Percentiles rank a stretch among this genome's conserved stretches.
Evolutionary conservation across 116 monocot species (phyloP).

Genomic region (Papilionanthe hybrid): DNA sequence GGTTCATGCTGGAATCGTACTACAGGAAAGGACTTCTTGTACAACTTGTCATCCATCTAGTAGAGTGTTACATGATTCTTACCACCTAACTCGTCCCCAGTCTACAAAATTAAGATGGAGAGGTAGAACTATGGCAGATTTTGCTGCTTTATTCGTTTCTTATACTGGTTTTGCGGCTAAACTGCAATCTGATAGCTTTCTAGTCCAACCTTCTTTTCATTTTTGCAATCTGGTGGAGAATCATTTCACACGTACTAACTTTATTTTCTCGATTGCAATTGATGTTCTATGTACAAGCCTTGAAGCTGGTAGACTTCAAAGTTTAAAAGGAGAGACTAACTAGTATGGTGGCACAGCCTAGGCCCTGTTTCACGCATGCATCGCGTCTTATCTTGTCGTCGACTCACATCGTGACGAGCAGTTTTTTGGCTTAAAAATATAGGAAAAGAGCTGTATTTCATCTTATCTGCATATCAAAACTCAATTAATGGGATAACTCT

Average conservation of each 20-base stretch:
- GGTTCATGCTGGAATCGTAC: constrained; percentile 8
- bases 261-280: neutral
- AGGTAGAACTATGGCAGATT: neutral
- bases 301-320: neutral
- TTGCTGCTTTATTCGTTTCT: neutral
- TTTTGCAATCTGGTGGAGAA: neutral
- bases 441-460: neutral
- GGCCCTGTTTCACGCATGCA: neutral
- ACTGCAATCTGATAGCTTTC: neutral
- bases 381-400: neutral
- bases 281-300: neutral
- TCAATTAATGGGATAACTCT: neutral
- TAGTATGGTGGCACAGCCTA: too few relatives aligned
- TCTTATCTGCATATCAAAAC: neutral
- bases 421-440: neutral
- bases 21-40: neutral
- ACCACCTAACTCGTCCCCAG: neutral
- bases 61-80: too few relatives aligned
- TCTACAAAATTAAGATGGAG: neutral
- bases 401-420: neutral
- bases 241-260: neutral
- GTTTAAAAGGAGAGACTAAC: too few relatives aligned
- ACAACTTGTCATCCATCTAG: too few relatives aligned
- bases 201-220: neutral
- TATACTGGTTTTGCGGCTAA: neutral